phyloP scores from a whole-genome alignment of 1,284 basidiomycete genomes.

The Trichosporon coremiiforme region DNA sequence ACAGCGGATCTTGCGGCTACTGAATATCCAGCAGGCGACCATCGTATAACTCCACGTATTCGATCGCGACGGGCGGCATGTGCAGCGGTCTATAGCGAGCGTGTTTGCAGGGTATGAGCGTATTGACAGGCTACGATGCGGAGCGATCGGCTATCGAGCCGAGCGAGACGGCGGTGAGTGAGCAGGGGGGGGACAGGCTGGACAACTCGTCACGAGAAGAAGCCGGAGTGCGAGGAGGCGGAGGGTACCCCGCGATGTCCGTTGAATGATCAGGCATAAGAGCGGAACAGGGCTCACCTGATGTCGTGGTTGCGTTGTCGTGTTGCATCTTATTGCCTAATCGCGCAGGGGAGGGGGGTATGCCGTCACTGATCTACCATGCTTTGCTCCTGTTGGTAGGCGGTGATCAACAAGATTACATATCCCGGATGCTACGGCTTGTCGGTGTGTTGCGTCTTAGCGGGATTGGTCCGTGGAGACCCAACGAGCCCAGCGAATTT shows the following conservation, averaged over 20 bases:
- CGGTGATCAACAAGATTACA: conserved; percentile 5
- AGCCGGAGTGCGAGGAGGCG: neutral
- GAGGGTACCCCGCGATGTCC: conserved; percentile 1
- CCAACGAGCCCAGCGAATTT: too few species aligned
- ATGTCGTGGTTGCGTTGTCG: neutral
- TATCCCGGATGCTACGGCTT: neutral
- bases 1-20: neutral
- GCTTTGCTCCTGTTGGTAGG: neutral
- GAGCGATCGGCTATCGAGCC: neutral
- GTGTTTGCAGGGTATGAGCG: neutral
- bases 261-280: neutral
- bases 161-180: neutral
- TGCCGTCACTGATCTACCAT: conserved; percentile 9
- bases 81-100: neutral
- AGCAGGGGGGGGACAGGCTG: too few species aligned
- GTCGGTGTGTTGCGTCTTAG: neutral
- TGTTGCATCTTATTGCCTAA: neutral
- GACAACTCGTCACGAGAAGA: neutral
- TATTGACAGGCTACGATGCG: neutral
- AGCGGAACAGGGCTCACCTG: neutral
- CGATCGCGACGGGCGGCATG: neutral
- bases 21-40: neutral
- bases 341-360: neutral
- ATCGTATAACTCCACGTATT: neutral
- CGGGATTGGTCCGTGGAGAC: neutral